Evolutionary conservation across 129 eudicot genomes (phyloP).

Genomic region (Artemisia argyi): DNA sequence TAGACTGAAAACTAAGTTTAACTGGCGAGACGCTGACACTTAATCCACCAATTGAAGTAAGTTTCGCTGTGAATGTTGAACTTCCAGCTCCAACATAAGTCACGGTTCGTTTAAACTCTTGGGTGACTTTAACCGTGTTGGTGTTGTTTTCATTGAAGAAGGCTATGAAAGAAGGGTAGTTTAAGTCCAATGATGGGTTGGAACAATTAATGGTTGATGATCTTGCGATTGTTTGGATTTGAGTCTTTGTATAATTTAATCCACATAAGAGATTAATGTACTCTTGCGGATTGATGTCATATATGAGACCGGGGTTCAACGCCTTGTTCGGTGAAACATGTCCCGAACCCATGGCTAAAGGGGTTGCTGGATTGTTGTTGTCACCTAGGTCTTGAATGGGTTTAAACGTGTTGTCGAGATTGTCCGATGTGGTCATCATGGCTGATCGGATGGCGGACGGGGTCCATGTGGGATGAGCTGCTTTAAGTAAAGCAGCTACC

Average conservation of each 20-base stretch:
- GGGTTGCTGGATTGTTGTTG: conserved; percentile 45
- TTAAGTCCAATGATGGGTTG: conserved; percentile 58
- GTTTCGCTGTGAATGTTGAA: conserved; percentile 39
- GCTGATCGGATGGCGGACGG: conserved; percentile 78
- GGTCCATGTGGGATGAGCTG: conserved; percentile 66
- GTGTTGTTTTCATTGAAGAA: conserved; percentile 36
- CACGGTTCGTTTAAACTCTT: conserved; percentile 54
- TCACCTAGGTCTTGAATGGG: conserved; percentile 58
- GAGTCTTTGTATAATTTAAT: conserved; percentile 46
- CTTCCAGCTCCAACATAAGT: conserved; percentile 54
- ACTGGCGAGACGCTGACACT: conserved; percentile 52
- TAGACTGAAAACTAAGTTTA: conserved; percentile 42
- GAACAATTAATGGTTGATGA: conserved; percentile 44
- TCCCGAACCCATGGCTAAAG: conserved; percentile 73
- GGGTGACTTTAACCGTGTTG: conserved; percentile 5
- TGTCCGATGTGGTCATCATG: conserved; percentile 71
- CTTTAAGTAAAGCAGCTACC: conserved; percentile 67
- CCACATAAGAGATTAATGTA: conserved; percentile 66
- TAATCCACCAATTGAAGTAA: conserved; percentile 38
- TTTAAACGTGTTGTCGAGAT: conserved; percentile 44
- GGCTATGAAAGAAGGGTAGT: conserved; percentile 82
- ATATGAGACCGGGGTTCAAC: conserved; percentile 74
- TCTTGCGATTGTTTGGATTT: conserved; percentile 57
- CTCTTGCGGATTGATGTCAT: conserved; percentile 45
- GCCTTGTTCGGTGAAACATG: conserved; percentile 74